A percentile compares a stretch with the other conserved stretches of the same genome.
Conservation (phyloP, 1,139 yeast genomes). For the Lodderomyces pseudojiufengensis region DNA sequence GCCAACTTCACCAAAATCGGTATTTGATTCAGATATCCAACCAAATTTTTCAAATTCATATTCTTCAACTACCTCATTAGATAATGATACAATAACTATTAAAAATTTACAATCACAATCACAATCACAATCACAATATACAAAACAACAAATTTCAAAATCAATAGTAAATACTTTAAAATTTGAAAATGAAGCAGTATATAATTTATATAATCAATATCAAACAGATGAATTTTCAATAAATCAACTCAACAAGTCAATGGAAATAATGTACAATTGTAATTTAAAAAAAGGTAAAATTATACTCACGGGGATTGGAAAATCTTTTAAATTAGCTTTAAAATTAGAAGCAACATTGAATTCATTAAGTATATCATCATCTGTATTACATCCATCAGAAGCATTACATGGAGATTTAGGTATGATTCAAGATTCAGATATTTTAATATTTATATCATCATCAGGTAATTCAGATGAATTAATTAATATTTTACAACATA, state of each 20-base stretch:
- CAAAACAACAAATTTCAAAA: slow-evolving; percentile 18
- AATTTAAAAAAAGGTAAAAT: slow-evolving; percentile 57
- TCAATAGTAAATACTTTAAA: slow-evolving; percentile 30
- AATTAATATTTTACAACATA: slow-evolving; percentile 53
- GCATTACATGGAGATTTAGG: slow-evolving; percentile 93
- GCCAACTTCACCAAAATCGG: too few relatives aligned
- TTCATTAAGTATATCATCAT: slow-evolving; percentile 69
- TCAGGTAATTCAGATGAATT: slow-evolving; percentile 86
- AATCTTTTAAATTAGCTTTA: slow-evolving; percentile 72
- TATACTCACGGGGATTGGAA: slow-evolving; percentile 79
- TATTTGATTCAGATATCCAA: too few relatives aligned
- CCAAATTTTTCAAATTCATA: too few relatives aligned
- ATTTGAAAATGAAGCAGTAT: slow-evolving; percentile 35
- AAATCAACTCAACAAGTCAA: slow-evolving; percentile 45
- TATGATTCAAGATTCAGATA: slow-evolving; percentile 56
- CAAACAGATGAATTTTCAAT: slow-evolving; percentile 40
- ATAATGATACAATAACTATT: too few relatives aligned
- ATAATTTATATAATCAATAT: slow-evolving; percentile 28
- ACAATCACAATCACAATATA: too few relatives aligned
- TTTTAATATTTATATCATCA: slow-evolving; percentile 66
- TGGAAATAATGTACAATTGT: slow-evolving; percentile 50
- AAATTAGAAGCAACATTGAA: slow-evolving; percentile 80
- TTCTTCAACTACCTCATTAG: too few relatives aligned
- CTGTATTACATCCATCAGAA: slow-evolving; percentile 74
- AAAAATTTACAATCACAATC: too few relatives aligned